A percentile compares a stretch with the other conserved stretches of the same genome.
These are phyloP conservation scores for Mesembryanthemum crystallinum DNA, from an alignment of 148 eudicot genomes.

Conservation along the genomic window DNA sequence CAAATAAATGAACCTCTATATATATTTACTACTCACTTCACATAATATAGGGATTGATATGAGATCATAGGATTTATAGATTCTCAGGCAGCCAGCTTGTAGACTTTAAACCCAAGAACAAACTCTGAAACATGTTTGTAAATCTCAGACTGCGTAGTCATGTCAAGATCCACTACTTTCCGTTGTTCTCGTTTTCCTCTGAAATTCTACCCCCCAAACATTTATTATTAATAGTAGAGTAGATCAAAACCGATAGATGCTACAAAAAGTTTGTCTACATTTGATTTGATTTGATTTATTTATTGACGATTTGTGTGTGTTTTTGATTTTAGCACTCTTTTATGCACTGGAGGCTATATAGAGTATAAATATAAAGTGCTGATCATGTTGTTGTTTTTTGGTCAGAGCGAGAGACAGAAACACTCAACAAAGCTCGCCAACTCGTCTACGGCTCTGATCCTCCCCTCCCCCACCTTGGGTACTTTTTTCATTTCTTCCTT, in stretches of 20 bases:
- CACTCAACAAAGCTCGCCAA: conserved; percentile 93
- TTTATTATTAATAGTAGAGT: neutral
- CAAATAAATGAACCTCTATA: too few species aligned
- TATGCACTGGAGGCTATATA: neutral
- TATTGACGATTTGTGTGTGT: conserved; percentile 5
- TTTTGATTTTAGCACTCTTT: conserved; percentile 10
- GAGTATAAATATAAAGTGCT: neutral
- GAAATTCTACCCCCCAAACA: conserved; percentile 22
- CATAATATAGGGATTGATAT: too few species aligned
- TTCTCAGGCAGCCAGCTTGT: neutral
- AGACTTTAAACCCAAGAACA: neutral
- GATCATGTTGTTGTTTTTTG: conserved; percentile 8
- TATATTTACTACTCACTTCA: too few species aligned
- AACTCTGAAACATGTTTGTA: neutral
- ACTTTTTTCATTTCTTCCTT: neutral
- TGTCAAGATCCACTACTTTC: neutral
- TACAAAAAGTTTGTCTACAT: conserved; percentile 20
- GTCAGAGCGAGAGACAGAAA: conserved; percentile 96
- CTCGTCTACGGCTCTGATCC: conserved; percentile 74
- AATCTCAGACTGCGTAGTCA: too few species aligned
- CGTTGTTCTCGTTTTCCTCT: conserved; percentile 12
- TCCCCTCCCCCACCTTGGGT: conserved; percentile 62
- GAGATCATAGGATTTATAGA: too few species aligned
- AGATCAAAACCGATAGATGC: neutral
- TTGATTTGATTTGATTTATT: conserved; percentile 45